Evolutionary conservation across 2,329 filamentous ascomycete genomes (phyloP), one percentile per base, ranked within the genome.

Genomic region (Aureobasidium sp.): DNA sequence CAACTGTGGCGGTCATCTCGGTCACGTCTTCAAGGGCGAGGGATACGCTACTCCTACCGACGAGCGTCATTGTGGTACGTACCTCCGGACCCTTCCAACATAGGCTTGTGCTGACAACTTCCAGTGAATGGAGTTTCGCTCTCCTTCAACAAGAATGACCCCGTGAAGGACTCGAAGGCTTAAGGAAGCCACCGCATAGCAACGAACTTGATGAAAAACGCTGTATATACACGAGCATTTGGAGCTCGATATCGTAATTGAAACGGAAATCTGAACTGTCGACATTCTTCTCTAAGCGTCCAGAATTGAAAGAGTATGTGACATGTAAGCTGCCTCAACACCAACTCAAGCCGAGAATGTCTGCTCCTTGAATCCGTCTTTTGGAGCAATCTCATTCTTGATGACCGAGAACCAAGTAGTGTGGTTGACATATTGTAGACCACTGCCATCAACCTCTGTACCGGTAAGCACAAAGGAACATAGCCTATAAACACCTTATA

Each of bases 21-120:
- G 91, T 29, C 91, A 96, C 79, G 90, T 96, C 17, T 96, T 96
- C 75, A 93, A 94, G 79, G 91, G 91, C 14, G 91, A 96, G 75
- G 88, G 89, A 22, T 93, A 87, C 71, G 71, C 81, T 9, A 95
- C 89, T 24, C 91, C 94, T 5, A 97, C 92, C 22, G 88, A 99
- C 73, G 94, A 99, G 84, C 83, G 94, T 64, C 94, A 99, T 78
- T 99, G 94, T 72, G 94, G 54, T 58, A 45, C 19, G 53, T 35
- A 33, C 3, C 7, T 8, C 3, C 12, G 5, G 5, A 5, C 5
- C 7, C 1, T 5, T 12, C 4, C 11, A 33, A 12, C 12, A 8
- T 9, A 31, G 39, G 3, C 17, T n/a, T 39, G 15, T 37, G 8
- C 54, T 58, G 22, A 58, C 42, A 2, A 19, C 9, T 1, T 12